Percentiles rank a stretch among this genome's conserved stretches.
phyloP scores from a whole-genome alignment of 768 basidiomycete species.

The Suillus weaverae region DNA sequence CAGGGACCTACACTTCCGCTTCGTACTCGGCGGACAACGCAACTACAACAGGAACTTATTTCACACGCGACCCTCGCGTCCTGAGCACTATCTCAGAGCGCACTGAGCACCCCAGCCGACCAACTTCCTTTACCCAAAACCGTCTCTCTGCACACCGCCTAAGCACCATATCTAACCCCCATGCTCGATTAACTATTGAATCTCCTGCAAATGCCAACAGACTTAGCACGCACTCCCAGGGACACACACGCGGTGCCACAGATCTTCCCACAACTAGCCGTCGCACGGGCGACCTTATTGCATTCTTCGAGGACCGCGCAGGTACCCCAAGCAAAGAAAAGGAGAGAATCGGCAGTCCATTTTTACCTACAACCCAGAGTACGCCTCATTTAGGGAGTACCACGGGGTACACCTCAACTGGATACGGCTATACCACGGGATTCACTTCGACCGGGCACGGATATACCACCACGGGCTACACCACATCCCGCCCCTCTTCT shows the following conservation, averaged over 20 bases:
- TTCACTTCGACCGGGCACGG: constrained; percentile 28
- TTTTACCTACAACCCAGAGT: constrained; percentile 36
- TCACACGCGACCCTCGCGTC: constrained; percentile 43
- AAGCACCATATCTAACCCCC: constrained; percentile 18
- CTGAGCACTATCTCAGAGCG: constrained; percentile 79
- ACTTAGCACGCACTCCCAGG: constrained; percentile 1
- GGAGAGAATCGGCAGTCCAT: constrained; percentile 43
- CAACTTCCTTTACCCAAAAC: constrained; percentile 37
- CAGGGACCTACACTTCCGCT: constrained; percentile 30
- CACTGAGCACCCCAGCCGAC: constrained; percentile 70
- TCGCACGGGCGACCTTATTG: constrained; percentile 69
- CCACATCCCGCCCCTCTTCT: constrained; percentile 46
- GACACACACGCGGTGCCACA: not conserved
- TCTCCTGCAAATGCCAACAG: constrained; percentile 19
- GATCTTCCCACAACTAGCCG: constrained; percentile 50
- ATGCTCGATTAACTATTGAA: constrained; percentile 33
- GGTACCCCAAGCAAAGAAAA: constrained; percentile 47
- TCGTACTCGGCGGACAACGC: constrained; percentile 26
- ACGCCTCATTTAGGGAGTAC: constrained; percentile 40
- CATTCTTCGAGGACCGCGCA: constrained; percentile 65
- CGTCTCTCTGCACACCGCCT: constrained; percentile 6
- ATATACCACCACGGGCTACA: constrained; percentile 11
- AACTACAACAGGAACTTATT: constrained; percentile 34
- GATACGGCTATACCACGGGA: constrained; percentile 27
- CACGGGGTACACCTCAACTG: constrained; percentile 36